Conservation (phyloP, 192 early-diverging fungal species). For the Umbelopsis ramanniana region DNA sequence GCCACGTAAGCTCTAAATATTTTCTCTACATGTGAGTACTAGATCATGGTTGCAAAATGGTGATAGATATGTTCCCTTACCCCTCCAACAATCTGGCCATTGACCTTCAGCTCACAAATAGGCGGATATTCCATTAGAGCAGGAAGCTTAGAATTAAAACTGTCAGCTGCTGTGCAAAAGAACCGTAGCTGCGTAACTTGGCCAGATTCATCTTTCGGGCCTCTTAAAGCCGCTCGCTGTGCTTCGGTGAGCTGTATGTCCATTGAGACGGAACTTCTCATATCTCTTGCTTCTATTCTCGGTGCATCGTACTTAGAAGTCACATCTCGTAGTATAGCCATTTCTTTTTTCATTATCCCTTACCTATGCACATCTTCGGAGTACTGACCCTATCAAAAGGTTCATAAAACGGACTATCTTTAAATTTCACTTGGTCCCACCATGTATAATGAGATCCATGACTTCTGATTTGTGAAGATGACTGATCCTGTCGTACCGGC, state of each 20-base stretch:
- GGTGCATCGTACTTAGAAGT: neutral
- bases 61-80: slow-evolving; percentile 36
- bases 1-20: slow-evolving; percentile 51
- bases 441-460: neutral
- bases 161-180: slow-evolving; percentile 42
- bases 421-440: slow-evolving; percentile 9
- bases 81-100: slow-evolving; percentile 40
- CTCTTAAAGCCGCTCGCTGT: neutral
- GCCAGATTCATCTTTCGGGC: neutral
- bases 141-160: slow-evolving; percentile 16
- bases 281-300: slow-evolving; percentile 8
- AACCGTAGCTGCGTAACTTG: slow-evolving; percentile 38
- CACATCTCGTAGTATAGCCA: neutral
- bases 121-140: slow-evolving; percentile 51
- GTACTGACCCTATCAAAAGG: neutral
- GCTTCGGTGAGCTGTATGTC: neutral
- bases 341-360: neutral
- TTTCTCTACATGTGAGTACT: neutral
- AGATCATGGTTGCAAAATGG: neutral
- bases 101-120: slow-evolving; percentile 53
- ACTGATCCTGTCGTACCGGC: neutral
- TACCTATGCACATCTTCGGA: slow-evolving; percentile 12
- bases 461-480: neutral
- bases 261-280: neutral
- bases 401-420: slow-evolving; percentile 24